These are phyloP conservation scores for Mrakia gelida DNA, from an alignment of 768 basidiomycete genomes.

Conservation along the genomic window DNA sequence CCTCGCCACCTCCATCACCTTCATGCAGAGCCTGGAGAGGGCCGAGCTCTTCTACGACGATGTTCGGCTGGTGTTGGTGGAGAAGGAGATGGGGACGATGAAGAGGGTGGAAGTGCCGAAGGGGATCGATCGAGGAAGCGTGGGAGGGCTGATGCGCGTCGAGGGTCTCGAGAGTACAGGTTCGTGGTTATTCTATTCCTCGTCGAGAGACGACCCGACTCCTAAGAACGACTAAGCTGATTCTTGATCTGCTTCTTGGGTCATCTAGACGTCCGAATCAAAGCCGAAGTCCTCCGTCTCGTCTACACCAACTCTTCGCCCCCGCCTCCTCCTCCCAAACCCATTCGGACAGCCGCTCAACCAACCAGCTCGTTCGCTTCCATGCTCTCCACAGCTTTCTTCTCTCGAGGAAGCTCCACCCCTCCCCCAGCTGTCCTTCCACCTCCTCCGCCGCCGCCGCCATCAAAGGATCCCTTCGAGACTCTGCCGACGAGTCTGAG, in stretches of 20 bases:
- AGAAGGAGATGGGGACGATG: constrained; percentile 55
- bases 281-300: constrained; percentile 74
- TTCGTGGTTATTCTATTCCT: no score
- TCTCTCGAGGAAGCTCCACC: constrained; percentile 43
- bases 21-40: constrained; percentile 73
- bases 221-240: no score
- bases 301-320: constrained; percentile 57
- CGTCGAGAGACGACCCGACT: no score
- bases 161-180: constrained; percentile 60
- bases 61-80: constrained; percentile 61
- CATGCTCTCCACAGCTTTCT: constrained; percentile 47
- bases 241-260: no score
- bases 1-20: constrained; percentile 83
- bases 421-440: constrained; percentile 22
- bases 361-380: constrained; percentile 46
- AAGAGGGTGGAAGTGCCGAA: constrained; percentile 43
- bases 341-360: constrained; percentile 30
- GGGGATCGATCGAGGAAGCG: constrained; percentile 57
- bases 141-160: constrained; percentile 63
- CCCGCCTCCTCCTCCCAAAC: constrained; percentile 35
- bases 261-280: constrained; percentile 63
- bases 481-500: constrained; percentile 39
- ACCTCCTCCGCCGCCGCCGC: constrained; percentile 18
- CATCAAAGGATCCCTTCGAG: constrained; percentile 39
- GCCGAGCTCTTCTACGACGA: constrained; percentile 80